Evolutionary conservation across 73 alveolate species (phyloP), one percentile per base, ranked within the genome.

Genomic region (Paramecium sexaurelia): DNA sequence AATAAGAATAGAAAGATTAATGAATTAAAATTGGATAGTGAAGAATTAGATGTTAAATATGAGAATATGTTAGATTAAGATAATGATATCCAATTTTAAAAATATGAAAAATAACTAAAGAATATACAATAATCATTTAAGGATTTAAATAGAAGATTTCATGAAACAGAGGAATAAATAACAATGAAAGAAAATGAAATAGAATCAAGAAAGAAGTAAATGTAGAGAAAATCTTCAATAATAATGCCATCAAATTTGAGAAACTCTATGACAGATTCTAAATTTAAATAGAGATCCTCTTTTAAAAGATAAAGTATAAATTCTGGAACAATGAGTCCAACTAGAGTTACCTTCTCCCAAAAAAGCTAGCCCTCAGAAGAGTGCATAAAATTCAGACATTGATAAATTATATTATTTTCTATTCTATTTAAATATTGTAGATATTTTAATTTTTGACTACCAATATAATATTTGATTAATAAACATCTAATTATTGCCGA

Each of bases 401-500:
- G 67, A 43, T 43, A 43, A n/a, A 10, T 43, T 17, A 51, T 51
- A 51, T 51, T 51, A 51, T 51, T n/a, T 51, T 51, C 67, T 51
- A 51, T 51, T 51, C 67, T 51, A 20, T 51, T 51, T 17, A 17
- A 51, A 51, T 51, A 51, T 51, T n/a, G 32, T 17, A 17, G 15
- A 51, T 29, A 15, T 19, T 15, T 11, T 4, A 8, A 3, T 10
- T 45, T 45, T 45, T 13, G n/a, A n/a, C n/a, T n/a, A n/a, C n/a
- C n/a, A n/a, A n/a, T n/a, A n/a, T n/a, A n/a, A n/a, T n/a, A n/a
- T n/a, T n/a, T n/a, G n/a, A n/a, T n/a, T n/a, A n/a, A n/a, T n/a
- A n/a, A n/a, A 69, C 47, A 20, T 68, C 91, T 75, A 27, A 88
- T 69, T 24, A 68, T 66, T 29, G 91, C 68, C 9, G 71, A 82